These are phyloP conservation scores for Tetracladium maxilliforme DNA, from an alignment of 2,329 filamentous ascomycete genomes.

Conservation along the genomic window DNA sequence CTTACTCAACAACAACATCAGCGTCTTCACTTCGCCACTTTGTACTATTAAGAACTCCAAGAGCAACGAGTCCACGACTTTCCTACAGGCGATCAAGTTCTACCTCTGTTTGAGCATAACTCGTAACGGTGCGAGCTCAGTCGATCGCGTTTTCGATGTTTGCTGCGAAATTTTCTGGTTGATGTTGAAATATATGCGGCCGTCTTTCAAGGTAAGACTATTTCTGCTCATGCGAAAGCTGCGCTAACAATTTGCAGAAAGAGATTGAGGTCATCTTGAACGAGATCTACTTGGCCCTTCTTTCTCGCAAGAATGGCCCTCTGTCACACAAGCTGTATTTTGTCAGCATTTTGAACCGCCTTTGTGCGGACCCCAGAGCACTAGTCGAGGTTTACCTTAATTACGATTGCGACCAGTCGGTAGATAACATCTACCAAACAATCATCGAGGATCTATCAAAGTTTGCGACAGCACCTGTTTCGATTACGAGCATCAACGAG, in stretches of 20 bases:
- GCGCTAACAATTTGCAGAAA: slow-evolving; percentile 40
- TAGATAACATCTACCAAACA: slow-evolving; percentile 94
- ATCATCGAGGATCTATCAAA: slow-evolving; percentile 89
- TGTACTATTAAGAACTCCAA: slow-evolving; percentile 89
- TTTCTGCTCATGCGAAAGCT: neutral
- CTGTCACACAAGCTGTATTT: slow-evolving; percentile 87
- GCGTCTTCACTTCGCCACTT: slow-evolving; percentile 79
- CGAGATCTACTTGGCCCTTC: slow-evolving; percentile 85
- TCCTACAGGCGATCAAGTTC: slow-evolving; percentile 90
- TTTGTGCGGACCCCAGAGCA: slow-evolving; percentile 75
- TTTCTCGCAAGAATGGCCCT: slow-evolving; percentile 78
- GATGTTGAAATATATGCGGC: slow-evolving; percentile 85
- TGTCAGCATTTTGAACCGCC: slow-evolving; percentile 67
- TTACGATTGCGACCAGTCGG: slow-evolving; percentile 89
- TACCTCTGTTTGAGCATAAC: slow-evolving; percentile 93
- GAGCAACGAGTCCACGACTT: slow-evolving; percentile 74
- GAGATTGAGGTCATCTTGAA: slow-evolving; percentile 97
- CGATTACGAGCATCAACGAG: slow-evolving; percentile 63
- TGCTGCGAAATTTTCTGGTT: slow-evolving; percentile 97
- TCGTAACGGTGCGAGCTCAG: slow-evolving; percentile 85
- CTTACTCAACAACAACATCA: slow-evolving; percentile 83
- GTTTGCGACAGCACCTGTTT: slow-evolving; percentile 66
- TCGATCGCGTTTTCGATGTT: slow-evolving; percentile 85
- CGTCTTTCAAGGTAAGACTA: slow-evolving; percentile 67
- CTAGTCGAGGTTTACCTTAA: slow-evolving; percentile 94